Evolutionary conservation across 2,329 filamentous ascomycete species (phyloP), one percentile per base, ranked within the genome.

Genomic region (Exophiala xenobiotica): DNA sequence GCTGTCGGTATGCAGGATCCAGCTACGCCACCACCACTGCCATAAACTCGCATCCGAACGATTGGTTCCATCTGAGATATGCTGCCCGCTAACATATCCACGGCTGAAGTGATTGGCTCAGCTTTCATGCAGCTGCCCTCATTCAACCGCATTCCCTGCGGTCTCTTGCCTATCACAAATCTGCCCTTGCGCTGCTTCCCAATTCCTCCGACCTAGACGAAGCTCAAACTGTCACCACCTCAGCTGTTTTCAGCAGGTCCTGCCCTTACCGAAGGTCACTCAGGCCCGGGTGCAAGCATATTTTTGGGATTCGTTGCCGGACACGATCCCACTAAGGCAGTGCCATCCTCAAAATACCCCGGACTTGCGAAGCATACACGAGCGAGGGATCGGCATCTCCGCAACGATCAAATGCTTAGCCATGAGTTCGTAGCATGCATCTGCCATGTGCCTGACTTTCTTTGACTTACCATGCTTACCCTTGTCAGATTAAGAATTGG

Each of bases 401-500:
- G 31, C 45, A 35, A 40, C 16, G 33, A 40, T 47, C 45, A 39
- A 39, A 39, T 27, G 31, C 23, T 16, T 24, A 44, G 29, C 9
- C n/a, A 19, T 44, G 16, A 12, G 12, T 6, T n/a, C 18, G 14
- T 19, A 16, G 41, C 12, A 9, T 33, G 5, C 29, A 33, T 14
- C 9, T 5, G 16, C 16, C 29, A 33, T 33, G 29, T 33, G 29
- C 9, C 4, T 33, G 3, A 11, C 12, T 33, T 14, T 33, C 29
- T 5, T 33, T 2, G 16, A 33, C 6, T 2, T 33, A 2, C 29
- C 9, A 33, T 33, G 29, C 16, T 9, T n/a, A n/a, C n/a, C n/a
- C n/a, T n/a, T n/a, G n/a, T n/a, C n/a, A n/a, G n/a, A n/a, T n/a
- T n/a, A n/a, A n/a, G n/a, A n/a, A n/a, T n/a, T n/a, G n/a, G n/a